Evolutionary conservation across 2,329 filamentous ascomycete genomes (phyloP).

Genomic region (Sclerotinia minor): DNA sequence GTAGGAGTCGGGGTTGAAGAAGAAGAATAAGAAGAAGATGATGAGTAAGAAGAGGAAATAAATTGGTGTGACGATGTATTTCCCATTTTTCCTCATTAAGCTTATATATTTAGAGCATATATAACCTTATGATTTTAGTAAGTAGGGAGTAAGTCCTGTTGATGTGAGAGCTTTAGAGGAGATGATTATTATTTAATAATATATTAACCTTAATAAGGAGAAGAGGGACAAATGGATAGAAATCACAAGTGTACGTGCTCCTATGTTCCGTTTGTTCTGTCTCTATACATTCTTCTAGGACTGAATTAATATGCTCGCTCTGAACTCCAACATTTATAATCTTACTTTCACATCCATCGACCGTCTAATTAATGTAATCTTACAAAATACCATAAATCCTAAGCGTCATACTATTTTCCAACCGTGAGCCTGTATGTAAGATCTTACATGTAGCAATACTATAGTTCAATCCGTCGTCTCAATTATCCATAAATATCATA

Average conservation of each 20-base stretch:
- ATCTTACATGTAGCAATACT: too few relatives aligned
- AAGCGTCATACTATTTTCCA: not conserved
- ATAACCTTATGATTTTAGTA: not conserved
- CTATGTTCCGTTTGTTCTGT: too few relatives aligned
- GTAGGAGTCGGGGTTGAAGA: not conserved
- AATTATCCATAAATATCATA: too few relatives aligned
- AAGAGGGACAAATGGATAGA: not conserved
- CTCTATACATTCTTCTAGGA: too few relatives aligned
- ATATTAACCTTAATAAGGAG: not conserved
- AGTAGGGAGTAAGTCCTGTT: not conserved
- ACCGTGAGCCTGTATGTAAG: too few relatives aligned
- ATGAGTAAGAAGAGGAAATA: not conserved
- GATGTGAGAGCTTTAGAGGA: not conserved
- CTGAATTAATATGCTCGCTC: too few relatives aligned
- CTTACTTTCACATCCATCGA: not conserved
- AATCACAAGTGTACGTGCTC: not conserved
- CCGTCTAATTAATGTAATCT: too few relatives aligned
- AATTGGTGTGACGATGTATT: conserved; percentile 14
- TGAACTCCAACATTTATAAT: not conserved
- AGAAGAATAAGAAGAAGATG: too few relatives aligned
- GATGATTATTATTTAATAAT: too few relatives aligned
- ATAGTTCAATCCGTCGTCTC: too few relatives aligned
- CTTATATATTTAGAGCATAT: too few relatives aligned
- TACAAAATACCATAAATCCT: not conserved
- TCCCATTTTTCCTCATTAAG: not conserved